Evolutionary conservation across 148 eudicot species (phyloP), one percentile per base, ranked within the genome.

Genomic region (Camellia sinensis): DNA sequence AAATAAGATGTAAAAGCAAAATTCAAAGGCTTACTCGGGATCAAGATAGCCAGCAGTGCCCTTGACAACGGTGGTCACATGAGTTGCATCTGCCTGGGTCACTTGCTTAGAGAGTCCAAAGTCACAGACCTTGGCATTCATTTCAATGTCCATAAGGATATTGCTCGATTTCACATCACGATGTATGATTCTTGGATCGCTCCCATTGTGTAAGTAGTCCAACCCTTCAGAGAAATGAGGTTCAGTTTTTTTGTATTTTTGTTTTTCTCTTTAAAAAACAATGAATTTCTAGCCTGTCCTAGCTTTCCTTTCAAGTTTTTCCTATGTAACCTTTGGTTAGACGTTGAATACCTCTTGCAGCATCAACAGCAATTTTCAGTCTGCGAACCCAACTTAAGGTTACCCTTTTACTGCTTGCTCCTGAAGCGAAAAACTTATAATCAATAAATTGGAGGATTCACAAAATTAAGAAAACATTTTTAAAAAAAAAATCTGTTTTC

Each of bases 1-100:
- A 59, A 29, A 29, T 1, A 29, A 52, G 4, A 40, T 41, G 43
- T 14, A 15, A 29, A 70, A 62, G 29, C 37, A 50, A 14, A 37
- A 21, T 21, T 50, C 12, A 19, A 61, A 53, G 45, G 57, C 93
- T 83, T 79, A 94, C 96, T 94, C 98, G 37, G 98, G 98, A 81
- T 94, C 98, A 76, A 94, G 90, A 85, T 94, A 94, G 69, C 98
- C 98, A 76, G 96, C 91, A 76, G 96, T 92, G 85, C 96, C 94
- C 85, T 92, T 92, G 64, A 92, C 96, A 69, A 82, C 86, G 68
- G 98, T 90, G 80, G 94, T 94, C 6, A 92, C 84, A 64, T 90
- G 98, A 73, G 89, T 84, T 72, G 89, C 92, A 74, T 92, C 94
- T 65, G 88, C 86, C 74, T 81, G 85, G 14, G 88, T 73, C 61